Evolutionary conservation across 495 filamentous ascomycete genomes (phyloP).

Genomic region (Aspergillus sclerotioniger): DNA sequence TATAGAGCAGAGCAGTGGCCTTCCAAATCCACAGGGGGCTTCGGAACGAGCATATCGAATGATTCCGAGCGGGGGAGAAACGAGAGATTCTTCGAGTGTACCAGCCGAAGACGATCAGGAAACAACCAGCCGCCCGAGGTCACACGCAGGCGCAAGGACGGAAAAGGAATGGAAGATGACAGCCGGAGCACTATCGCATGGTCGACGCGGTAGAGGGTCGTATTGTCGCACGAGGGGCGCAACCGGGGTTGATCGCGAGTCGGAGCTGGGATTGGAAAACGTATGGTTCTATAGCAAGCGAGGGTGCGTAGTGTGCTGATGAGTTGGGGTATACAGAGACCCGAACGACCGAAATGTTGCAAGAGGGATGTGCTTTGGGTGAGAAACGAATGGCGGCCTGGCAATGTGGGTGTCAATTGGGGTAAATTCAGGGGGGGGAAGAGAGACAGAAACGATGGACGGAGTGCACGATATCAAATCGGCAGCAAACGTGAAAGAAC

Average conservation of each 20-base stretch:
- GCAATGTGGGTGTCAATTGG: conserved; percentile 18
- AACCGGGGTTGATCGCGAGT: conserved; percentile 10
- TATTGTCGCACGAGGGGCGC: conserved; percentile 9
- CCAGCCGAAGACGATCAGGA: conserved; percentile 32
- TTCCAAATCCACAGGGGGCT: conserved; percentile 62
- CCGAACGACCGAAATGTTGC: not conserved
- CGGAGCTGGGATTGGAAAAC: not conserved
- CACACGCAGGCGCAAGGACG: conserved; percentile 16
- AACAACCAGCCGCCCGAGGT: conserved; percentile 32
- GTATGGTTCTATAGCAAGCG: conserved; percentile 10
- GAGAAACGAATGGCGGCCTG: conserved; percentile 21
- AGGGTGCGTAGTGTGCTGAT: conserved; percentile 2
- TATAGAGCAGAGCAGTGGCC: conserved; percentile 81
- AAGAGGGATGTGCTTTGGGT: conserved; percentile 9
- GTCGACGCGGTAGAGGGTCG: conserved; percentile 18
- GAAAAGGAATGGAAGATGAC: conserved; percentile 30
- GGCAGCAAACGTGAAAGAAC: conserved; percentile 14
- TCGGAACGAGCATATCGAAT: conserved; percentile 58
- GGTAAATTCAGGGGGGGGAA: not conserved
- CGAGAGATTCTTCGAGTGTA: conserved; percentile 24
- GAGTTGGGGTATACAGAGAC: conserved; percentile 2
- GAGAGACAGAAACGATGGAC: conserved; percentile 15
- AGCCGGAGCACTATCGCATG: conserved; percentile 48
- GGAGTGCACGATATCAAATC: conserved; percentile 28
- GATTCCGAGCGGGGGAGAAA: conserved; percentile 8